Evolutionary conservation across 1,139 yeast genomes (phyloP), one percentile per base, ranked within the genome.

Genomic region (Eremothecium sinecaudum): DNA sequence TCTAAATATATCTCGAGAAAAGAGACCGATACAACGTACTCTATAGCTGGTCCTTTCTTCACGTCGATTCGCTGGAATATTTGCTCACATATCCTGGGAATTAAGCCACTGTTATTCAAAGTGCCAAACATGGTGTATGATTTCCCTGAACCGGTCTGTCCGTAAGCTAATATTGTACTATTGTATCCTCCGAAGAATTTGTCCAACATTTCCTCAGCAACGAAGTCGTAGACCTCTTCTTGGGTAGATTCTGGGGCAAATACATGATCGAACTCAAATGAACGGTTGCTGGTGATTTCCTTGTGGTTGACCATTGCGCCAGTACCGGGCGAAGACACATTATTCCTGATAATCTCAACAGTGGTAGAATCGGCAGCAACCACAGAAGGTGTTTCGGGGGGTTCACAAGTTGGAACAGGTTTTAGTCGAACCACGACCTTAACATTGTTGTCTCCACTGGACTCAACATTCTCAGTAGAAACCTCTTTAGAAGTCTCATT

Each of bases 81-180:
- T 36, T 71, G 72, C 34, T 77, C 77, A 12, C 81, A 70, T 11
- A 83, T 75, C 25, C 93, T 63, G 0, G 94, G 94, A 12, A 81
- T 75, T 18, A 80, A 66, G 3, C 95, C 95, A 13, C 66, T 53
- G 8, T 42, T 32, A 2, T 48, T 51, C 14, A 65, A 61, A 2
- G 63, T 51, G 1, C 95, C 95, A 71, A 81, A 72, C 93, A 86
- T 80, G 2, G 94, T 80, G 51, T 74, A 75, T 0, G 94, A 75
- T 52, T 84, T 84, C 3, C 95, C 95, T 1, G 92, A 72, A 0
- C 94, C 92, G 0, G 93, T 79, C 53, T 82, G 94, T 5, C 95
- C 96, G 56, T 83, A 86, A 1, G 94, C 87, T 29, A 86, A 61
- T 0, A 86, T 78, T 0, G 94, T 77, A 14, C 92, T 90, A 55